Base-by-base conservation (phyloP, 2,329 filamentous ascomycete species). In the Fusarium sp. region DNA sequence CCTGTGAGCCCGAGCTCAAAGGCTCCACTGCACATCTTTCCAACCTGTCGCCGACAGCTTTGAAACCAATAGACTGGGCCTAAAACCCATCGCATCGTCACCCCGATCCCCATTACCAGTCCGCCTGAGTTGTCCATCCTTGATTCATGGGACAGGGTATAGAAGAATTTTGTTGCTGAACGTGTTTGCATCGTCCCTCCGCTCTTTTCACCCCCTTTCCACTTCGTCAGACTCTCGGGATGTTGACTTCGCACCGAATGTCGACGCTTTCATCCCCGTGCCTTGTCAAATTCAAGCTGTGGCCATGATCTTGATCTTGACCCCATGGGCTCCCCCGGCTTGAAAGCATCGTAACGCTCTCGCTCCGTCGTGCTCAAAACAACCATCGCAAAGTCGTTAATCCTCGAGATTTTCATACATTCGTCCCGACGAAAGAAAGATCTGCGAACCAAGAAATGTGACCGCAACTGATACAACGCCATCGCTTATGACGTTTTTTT, bases 41-140 rank as follows among this genome's bases (percentile, higher is more conserved):
- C 77, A 76, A 78, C 37, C 56, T 65, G 58, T 66, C 59, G 40
- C 58, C 20, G 68, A 65, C 54, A 38, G 62, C 58, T 64, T 64
- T 69, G 63, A 76, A 76, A 72, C 61, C 66, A 77, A 68, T 70
- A 73, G 65, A 70, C 37, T 62, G 65, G 68, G 69, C 58, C 20
- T 64, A 20, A 54, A 70, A 60, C 70, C 66, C 66, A 68, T 58
- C 50, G 54, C 63, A 42, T 66, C 40, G 47, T 22, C 65, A 47
- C 63, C 45, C 58, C 50, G 31, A 54, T 22, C 38, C 60, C 52
- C 45, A 52, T 64, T 64, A 54, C 59, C 54, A 61, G 52, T 64
- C 54, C 66, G 63, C 42, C 47, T 60, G 14, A 61, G 64, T 45
- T 54, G 61, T 64, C 54, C 60, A 62, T 66, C 62, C 64, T 73